Percentiles rank a stretch among this genome's conserved stretches.
These are phyloP conservation scores for Drechslera avenae DNA, from an alignment of 2,329 filamentous ascomycete species.

Conservation along the genomic window DNA sequence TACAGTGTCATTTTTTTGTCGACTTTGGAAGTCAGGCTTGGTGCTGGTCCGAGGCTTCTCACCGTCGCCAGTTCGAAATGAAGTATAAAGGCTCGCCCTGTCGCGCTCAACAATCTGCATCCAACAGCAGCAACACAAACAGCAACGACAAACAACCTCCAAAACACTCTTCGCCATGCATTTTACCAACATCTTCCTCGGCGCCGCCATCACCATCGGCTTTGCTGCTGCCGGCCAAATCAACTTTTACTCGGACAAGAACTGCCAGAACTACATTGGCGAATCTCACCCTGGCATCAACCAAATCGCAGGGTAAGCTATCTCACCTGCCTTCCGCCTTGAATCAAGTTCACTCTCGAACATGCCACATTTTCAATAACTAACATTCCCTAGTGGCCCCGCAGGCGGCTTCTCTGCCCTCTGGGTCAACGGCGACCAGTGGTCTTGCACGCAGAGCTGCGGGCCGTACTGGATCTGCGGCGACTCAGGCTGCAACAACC, in stretches of 20 bases:
- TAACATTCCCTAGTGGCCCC: conserved; percentile 14
- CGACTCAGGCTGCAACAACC: conserved; percentile 16
- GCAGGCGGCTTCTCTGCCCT: conserved; percentile 25
- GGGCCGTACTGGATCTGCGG: conserved; percentile 24
- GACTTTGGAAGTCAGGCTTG: too few relatives aligned
- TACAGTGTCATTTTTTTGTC: too few relatives aligned
- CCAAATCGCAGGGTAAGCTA: conserved; percentile 16
- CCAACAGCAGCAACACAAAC: too few relatives aligned
- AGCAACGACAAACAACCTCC: too few relatives aligned
- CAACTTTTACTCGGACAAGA: conserved; percentile 26
- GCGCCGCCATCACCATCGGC: conserved; percentile 7
- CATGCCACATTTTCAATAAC: not conserved
- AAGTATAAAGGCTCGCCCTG: too few relatives aligned
- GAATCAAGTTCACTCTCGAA: not conserved
- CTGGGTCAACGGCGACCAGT: conserved; percentile 21
- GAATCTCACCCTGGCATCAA: conserved; percentile 9
- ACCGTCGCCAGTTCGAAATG: too few relatives aligned
- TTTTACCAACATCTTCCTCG: conserved; percentile 3
- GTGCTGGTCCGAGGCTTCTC: too few relatives aligned
- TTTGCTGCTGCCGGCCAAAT: conserved; percentile 22
- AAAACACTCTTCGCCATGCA: conserved; percentile 3
- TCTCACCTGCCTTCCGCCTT: not conserved
- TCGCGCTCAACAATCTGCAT: too few relatives aligned
- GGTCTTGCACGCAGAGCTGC: conserved; percentile 19
- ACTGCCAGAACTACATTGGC: conserved; percentile 26